These are phyloP conservation scores for Saturnispora gosingensis DNA, from an alignment of 805 yeast genomes.

Conservation along the genomic window DNA sequence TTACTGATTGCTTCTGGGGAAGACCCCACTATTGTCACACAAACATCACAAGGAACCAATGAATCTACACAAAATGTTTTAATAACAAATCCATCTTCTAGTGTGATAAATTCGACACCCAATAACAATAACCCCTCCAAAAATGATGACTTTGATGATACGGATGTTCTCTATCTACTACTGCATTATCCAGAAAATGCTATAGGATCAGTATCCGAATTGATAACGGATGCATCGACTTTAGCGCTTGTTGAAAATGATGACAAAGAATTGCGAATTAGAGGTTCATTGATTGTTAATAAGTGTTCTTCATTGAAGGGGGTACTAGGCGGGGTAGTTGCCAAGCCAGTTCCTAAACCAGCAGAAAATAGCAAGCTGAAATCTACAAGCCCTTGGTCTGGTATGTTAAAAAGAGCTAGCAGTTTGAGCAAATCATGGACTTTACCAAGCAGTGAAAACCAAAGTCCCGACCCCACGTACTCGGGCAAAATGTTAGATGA, in stretches of 20 bases:
- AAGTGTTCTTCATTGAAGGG: slow-evolving; percentile 4
- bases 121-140: not conserved
- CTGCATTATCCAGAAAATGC: slow-evolving; percentile 37
- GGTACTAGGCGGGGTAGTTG: slow-evolving; percentile 4
- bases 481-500: slow-evolving; percentile 22
- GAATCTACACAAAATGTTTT: not conserved
- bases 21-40: not conserved
- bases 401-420: slow-evolving; percentile 5
- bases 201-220: slow-evolving; percentile 3
- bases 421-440: slow-evolving; percentile 4
- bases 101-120: not conserved
- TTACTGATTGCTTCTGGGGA: slow-evolving; percentile 8
- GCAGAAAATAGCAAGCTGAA: not conserved
- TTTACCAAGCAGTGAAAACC: slow-evolving; percentile 11
- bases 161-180: slow-evolving; percentile 40
- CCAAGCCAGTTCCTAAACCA: not conserved
- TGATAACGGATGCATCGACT: slow-evolving; percentile 5
- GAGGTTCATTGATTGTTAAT: slow-evolving; percentile 2
- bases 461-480: not conserved
- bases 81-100: not conserved
- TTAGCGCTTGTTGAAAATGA: slow-evolving; percentile 7
- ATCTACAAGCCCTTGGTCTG: slow-evolving; percentile 1
- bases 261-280: slow-evolving; percentile 2
- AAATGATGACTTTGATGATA: slow-evolving; percentile 31
- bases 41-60: not conserved